Base-by-base conservation (phyloP, 768 basidiomycete genomes). In the Mycena maculata region DNA sequence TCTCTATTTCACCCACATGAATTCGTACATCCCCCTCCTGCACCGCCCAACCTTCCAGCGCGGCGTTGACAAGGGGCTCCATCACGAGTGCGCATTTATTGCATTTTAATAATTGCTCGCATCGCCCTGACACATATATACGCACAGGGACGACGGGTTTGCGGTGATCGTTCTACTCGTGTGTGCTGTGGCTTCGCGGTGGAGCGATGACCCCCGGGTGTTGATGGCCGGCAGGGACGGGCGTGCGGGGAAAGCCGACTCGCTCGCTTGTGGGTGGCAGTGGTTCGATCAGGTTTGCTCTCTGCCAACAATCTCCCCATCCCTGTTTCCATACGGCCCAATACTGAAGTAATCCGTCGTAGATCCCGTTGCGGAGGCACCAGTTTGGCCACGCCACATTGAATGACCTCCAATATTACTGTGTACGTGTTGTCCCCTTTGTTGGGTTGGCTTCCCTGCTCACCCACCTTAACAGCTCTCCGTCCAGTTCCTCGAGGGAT, bases 361-460 rank as follows among this genome's bases (percentile, higher is more conserved):
- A 66, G 65, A 60, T 67, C 38, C 87, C 92, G 63, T 82, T 86
- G 72, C 87, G 88, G 61, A 87, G 85, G 71, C 86, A 85, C 0
- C 78, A 93, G 20, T 78, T 94, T 12, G 80, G 83, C 0, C 87
- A 90, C 7, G 91, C 93, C 1, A 79, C 84, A 8, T 74, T 96
- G 65, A 90, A 87, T 74, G 94, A 95, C 67, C 76, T 96, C 50
- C 95, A 96, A 73, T 83, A 84, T 39, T 89, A 90, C 73, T 81
- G 81, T 44, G 86, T 84, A 69, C 80, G 86, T 80, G 5, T 27
- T 13, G 6, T 20, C 23, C 16, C 10, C 20, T 22, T 39, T n/a
- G n/a, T n/a, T n/a, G n/a, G n/a, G n/a, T 3, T 1, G 42, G n/a
- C 12, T 2, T 38, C 3, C 6, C 22, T 3, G 2, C 9, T 31